These are phyloP conservation scores for Laguncularia racemosa DNA, from an alignment of 345 rosid genomes.

Conservation along the genomic window DNA sequence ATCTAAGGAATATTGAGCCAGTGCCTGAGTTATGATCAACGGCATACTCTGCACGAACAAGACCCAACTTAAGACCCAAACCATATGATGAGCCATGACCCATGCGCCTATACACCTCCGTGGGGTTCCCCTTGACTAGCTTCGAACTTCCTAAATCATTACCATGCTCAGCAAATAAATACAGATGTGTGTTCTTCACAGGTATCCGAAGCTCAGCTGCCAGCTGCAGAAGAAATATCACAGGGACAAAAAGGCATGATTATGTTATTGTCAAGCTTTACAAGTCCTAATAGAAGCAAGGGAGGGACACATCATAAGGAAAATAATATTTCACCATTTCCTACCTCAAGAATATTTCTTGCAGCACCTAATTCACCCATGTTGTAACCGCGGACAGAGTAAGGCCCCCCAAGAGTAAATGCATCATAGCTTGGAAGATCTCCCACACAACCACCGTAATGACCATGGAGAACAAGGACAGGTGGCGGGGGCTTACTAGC, in stretches of 20 bases:
- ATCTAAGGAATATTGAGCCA: constrained; percentile 86
- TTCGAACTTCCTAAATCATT: constrained; percentile 90
- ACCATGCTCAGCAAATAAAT: constrained; percentile 94
- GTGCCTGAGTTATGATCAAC: constrained; percentile 90
- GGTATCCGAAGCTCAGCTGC: constrained; percentile 94
- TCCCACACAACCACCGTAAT: constrained; percentile 98
- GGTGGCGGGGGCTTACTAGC: constrained; percentile 82
- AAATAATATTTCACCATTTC: neutral
- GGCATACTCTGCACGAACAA: constrained; percentile 90
- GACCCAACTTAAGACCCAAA: constrained; percentile 76
- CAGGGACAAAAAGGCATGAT: neutral
- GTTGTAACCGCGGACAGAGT: constrained; percentile 96
- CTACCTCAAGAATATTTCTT: constrained; percentile 83
- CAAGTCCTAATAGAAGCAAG: neutral
- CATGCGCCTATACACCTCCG: constrained; percentile 85
- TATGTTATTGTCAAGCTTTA: neutral
- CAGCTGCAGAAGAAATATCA: constrained; percentile 35
- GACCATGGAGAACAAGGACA: constrained; percentile 89
- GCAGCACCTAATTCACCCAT: constrained; percentile 99
- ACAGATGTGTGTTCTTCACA: constrained; percentile 72
- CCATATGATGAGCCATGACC: constrained; percentile 95
- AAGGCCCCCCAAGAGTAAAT: constrained; percentile 96
- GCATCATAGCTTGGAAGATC: constrained; percentile 98
- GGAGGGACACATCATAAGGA: too few species aligned
- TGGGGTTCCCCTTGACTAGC: constrained; percentile 97